phyloP scores from a whole-genome alignment of 1,284 basidiomycete genomes.

The Naganishia cerealis region DNA sequence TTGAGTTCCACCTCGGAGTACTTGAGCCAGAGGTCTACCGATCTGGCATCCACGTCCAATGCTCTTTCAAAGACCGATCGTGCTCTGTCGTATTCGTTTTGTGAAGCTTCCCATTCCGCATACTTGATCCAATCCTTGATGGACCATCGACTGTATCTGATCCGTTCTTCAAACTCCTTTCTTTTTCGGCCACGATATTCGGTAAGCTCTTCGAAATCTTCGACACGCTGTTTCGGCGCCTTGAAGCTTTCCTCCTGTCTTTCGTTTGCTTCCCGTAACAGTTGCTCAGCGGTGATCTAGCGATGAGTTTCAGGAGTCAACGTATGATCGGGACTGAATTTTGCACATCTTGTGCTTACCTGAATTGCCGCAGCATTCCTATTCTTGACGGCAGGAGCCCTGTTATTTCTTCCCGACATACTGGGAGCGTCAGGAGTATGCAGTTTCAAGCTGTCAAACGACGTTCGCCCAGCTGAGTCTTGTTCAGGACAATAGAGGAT shows the following conservation, averaged over 20 bases:
- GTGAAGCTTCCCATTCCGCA: slow-evolving; percentile 78
- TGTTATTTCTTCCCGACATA: slow-evolving; percentile 15
- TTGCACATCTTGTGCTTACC: slow-evolving; percentile 6
- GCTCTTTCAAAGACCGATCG: slow-evolving; percentile 95
- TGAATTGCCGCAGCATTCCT: slow-evolving; percentile 34
- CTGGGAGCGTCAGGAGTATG: neutral
- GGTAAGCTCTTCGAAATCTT: slow-evolving; percentile 94
- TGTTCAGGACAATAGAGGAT: neutral
- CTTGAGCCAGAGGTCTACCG: slow-evolving; percentile 84
- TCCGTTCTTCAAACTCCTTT: slow-evolving; percentile 94
- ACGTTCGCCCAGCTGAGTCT: neutral
- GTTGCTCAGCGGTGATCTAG: slow-evolving; percentile 93
- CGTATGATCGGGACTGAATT: neutral
- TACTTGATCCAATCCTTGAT: slow-evolving; percentile 63
- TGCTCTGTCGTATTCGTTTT: slow-evolving; percentile 85
- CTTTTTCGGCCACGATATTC: slow-evolving; percentile 94
- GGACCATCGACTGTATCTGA: slow-evolving; percentile 72
- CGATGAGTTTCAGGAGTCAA: neutral
- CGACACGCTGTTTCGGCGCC: slow-evolving; percentile 89
- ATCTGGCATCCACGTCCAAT: slow-evolving; percentile 87
- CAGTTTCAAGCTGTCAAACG: neutral
- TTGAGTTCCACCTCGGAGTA: slow-evolving; percentile 99
- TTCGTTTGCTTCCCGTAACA: slow-evolving; percentile 96
- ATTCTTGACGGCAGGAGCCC: slow-evolving; percentile 33
- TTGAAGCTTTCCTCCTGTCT: slow-evolving; percentile 86